Evolutionary conservation across 2,329 filamentous ascomycete species (phyloP).

Genomic region (Tolypocladium inflatum): DNA sequence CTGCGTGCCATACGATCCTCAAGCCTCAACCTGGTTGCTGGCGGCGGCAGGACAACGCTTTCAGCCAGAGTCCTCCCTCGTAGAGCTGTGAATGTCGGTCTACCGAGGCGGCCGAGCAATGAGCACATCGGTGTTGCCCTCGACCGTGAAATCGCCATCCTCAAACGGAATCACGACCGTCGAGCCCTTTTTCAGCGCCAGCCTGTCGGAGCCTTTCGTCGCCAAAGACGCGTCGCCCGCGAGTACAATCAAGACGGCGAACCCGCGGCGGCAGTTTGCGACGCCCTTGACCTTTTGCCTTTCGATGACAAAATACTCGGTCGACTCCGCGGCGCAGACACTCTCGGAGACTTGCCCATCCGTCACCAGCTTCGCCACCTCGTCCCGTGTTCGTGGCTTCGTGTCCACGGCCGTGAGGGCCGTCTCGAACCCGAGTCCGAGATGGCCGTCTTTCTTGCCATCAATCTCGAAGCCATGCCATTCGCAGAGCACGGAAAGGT

Average conservation of each 20-base stretch:
- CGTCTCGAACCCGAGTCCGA: slow-evolving; percentile 8
- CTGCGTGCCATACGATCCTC: too few relatives aligned
- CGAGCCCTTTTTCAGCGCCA: slow-evolving; percentile 4
- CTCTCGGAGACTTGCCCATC: background rate
- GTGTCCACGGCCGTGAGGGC: slow-evolving; percentile 9
- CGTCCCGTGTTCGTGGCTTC: slow-evolving; percentile 1
- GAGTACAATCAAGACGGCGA: slow-evolving; percentile 8
- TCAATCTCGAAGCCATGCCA: slow-evolving; percentile 8
- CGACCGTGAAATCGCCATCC: slow-evolving; percentile 6
- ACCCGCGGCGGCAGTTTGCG: slow-evolving; percentile 2
- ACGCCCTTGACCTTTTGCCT: slow-evolving; percentile 1
- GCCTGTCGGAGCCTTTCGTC: background rate
- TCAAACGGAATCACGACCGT: slow-evolving; percentile 8
- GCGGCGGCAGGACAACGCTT: too few relatives aligned
- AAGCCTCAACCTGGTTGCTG: too few relatives aligned
- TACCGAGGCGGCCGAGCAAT: slow-evolving; percentile 8
- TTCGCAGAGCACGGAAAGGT: slow-evolving; percentile 10
- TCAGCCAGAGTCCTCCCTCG: too few relatives aligned
- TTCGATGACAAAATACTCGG: slow-evolving; percentile 8
- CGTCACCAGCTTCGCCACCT: slow-evolving; percentile 3
- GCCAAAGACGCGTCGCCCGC: slow-evolving; percentile 1
- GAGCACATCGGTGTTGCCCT: slow-evolving; percentile 6
- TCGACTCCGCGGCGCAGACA: slow-evolving; percentile 4
- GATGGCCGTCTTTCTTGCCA: slow-evolving; percentile 7
- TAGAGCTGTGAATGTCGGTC: too few relatives aligned